Percentiles rank a stretch among this genome's conserved stretches.
Evolutionary conservation across 2,329 filamentous ascomycete genomes (phyloP).

Genomic region (Penicillium brevicompactum): DNA sequence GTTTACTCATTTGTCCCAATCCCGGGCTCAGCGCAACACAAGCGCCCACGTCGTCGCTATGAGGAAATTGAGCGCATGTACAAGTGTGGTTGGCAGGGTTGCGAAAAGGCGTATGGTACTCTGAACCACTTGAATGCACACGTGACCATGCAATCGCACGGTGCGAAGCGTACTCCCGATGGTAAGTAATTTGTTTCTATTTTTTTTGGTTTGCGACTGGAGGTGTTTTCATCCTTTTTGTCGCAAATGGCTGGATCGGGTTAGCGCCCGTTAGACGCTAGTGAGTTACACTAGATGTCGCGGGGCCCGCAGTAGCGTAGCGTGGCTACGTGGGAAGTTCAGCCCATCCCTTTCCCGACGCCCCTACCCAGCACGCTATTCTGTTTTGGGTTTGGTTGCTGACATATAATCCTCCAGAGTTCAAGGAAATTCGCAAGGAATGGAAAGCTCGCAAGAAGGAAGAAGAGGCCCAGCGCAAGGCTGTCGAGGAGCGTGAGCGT

Average conservation of each 20-base stretch:
- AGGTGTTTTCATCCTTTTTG: constrained; percentile 26
- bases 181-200: constrained; percentile 61
- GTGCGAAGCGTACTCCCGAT: constrained; percentile 92
- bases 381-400: constrained; percentile 10
- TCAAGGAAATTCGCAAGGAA: constrained; percentile 98
- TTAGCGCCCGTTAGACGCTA: constrained; percentile 44
- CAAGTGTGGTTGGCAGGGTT: constrained; percentile 98
- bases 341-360: constrained; percentile 30
- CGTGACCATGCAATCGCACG: constrained; percentile 98
- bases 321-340: constrained; percentile 53
- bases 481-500: constrained; percentile 80
- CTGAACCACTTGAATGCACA: constrained; percentile 97
- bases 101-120: constrained; percentile 97
- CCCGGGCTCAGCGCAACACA: constrained; percentile 94
- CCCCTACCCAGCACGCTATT: constrained; percentile 5
- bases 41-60: constrained; percentile 87
- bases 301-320: constrained; percentile 58
- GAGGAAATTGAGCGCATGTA: constrained; percentile 99
- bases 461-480: constrained; percentile 86
- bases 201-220: constrained; percentile 6
- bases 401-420: constrained; percentile 63
- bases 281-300: constrained; percentile 54
- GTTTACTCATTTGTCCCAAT: constrained; percentile 99
- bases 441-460: constrained; percentile 99
- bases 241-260: constrained; percentile 42